These are phyloP conservation scores for Botryotinia narcissicola DNA, from an alignment of 2,329 filamentous ascomycete species.

Conservation along the genomic window DNA sequence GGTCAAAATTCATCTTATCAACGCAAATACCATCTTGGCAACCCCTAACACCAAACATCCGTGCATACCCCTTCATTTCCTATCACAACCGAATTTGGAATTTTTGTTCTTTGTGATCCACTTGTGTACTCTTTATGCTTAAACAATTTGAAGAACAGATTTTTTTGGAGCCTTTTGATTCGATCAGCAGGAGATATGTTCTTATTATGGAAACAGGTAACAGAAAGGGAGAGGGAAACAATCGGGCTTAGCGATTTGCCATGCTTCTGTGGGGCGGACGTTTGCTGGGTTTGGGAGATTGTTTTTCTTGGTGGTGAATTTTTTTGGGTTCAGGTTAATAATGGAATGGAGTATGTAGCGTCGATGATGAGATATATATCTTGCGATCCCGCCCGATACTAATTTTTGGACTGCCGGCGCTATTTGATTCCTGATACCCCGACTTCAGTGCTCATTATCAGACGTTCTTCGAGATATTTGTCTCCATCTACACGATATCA, in stretches of 20 bases:
- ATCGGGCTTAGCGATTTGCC: neutral
- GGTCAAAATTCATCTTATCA: neutral
- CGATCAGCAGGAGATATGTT: neutral
- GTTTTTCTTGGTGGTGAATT: neutral
- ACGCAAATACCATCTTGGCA: neutral
- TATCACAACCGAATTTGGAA: neutral
- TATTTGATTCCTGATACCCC: neutral
- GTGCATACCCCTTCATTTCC: slow-evolving; percentile 15
- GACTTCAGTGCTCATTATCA: neutral
- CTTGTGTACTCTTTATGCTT: neutral
- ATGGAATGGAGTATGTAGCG: neutral
- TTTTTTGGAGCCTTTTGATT: neutral
- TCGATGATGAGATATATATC: slow-evolving; percentile 9
- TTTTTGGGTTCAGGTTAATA: neutral
- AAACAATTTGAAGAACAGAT: neutral
- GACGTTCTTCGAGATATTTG: neutral
- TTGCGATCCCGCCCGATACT: neutral
- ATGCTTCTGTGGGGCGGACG: neutral
- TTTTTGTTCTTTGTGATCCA: neutral
- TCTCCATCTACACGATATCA: neutral
- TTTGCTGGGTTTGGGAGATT: neutral
- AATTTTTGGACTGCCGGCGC: neutral
- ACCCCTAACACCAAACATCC: slow-evolving; percentile 5
- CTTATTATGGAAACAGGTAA: neutral
- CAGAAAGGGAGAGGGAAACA: neutral